Percentiles rank a stretch among this genome's conserved stretches.
Conservation (phyloP, 2,329 filamentous ascomycete species). For the Ophiostoma novo-ulmi region DNA sequence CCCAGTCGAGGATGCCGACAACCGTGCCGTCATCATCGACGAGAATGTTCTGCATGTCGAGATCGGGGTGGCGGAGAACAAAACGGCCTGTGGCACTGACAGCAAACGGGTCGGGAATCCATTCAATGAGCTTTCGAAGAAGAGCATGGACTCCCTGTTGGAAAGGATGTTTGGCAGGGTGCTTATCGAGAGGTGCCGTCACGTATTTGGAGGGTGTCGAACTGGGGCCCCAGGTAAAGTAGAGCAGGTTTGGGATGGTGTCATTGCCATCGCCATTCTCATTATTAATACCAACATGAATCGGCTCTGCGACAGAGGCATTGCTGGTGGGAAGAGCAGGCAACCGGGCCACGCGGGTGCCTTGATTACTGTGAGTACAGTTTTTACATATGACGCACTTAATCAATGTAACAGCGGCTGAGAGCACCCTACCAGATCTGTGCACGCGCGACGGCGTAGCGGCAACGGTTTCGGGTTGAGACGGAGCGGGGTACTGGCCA, state of each 20-base stretch:
- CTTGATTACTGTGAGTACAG: background rate
- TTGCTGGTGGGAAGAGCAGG: background rate
- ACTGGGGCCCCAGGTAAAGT: background rate
- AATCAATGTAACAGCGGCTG: background rate
- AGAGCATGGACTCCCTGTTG: background rate
- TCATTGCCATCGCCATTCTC: no score
- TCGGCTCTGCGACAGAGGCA: background rate
- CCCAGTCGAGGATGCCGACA: background rate
- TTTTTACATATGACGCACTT: background rate
- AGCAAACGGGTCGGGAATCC: background rate
- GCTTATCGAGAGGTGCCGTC: background rate
- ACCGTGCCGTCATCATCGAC: background rate
- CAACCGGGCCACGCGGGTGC: background rate
- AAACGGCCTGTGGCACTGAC: background rate
- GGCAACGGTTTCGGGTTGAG: no score
- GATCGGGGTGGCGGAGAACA: background rate
- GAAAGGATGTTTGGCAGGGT: background rate
- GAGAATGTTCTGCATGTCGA: constrained; percentile 6
- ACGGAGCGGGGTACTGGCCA: background rate
- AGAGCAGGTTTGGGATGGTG: background rate
- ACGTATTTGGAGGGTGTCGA: background rate
- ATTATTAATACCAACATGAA: no score
- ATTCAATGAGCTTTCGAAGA: background rate
- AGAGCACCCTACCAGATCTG: background rate
- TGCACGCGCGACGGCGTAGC: background rate